phyloP scores from a whole-genome alignment of 2,329 filamentous ascomycete genomes.

The Atkinsonella texensis region DNA sequence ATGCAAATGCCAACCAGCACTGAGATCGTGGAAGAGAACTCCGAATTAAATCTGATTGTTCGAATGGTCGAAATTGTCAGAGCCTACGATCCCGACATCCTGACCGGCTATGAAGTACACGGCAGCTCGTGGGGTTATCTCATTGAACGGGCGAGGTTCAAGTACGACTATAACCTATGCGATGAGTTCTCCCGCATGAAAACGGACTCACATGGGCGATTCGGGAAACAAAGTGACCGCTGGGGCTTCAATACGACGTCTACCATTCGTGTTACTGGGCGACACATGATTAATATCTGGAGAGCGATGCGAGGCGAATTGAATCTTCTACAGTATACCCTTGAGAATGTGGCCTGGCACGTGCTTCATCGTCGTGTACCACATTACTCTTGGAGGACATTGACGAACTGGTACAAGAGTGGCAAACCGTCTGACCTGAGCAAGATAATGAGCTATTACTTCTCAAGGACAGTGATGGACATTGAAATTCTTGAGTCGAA shows the following conservation, averaged over 20 bases:
- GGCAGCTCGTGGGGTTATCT: constrained; percentile 91
- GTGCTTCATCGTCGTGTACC: constrained; percentile 78
- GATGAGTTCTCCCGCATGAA: constrained; percentile 88
- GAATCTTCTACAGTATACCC: constrained; percentile 83
- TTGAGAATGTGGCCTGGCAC: constrained; percentile 94
- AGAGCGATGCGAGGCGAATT: constrained; percentile 89
- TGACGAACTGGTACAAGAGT: constrained; percentile 74
- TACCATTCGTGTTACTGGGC: constrained; percentile 80
- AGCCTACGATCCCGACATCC: constrained; percentile 73
- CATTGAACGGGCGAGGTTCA: constrained; percentile 73
- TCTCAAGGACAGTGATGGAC: constrained; percentile 64
- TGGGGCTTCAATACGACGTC: constrained; percentile 95
- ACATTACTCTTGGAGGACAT: constrained; percentile 66
- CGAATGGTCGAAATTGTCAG: constrained; percentile 81
- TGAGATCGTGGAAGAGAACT: constrained; percentile 60
- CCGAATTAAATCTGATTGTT: constrained; percentile 75
- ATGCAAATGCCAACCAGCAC: constrained; percentile 49
- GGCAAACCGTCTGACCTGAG: constrained; percentile 54
- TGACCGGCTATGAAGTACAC: constrained; percentile 92
- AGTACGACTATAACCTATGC: constrained; percentile 83
- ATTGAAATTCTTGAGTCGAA: constrained; percentile 87
- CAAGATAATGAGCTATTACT: constrained; percentile 69
- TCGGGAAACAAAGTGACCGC: constrained; percentile 73
- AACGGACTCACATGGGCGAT: constrained; percentile 66
- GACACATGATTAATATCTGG: constrained; percentile 97